A percentile compares a stretch with the other conserved stretches of the same genome.
These are phyloP conservation scores for Chrysoporthe deuterocubensis DNA, from an alignment of 2,329 filamentous ascomycete species.

Conservation along the genomic window DNA sequence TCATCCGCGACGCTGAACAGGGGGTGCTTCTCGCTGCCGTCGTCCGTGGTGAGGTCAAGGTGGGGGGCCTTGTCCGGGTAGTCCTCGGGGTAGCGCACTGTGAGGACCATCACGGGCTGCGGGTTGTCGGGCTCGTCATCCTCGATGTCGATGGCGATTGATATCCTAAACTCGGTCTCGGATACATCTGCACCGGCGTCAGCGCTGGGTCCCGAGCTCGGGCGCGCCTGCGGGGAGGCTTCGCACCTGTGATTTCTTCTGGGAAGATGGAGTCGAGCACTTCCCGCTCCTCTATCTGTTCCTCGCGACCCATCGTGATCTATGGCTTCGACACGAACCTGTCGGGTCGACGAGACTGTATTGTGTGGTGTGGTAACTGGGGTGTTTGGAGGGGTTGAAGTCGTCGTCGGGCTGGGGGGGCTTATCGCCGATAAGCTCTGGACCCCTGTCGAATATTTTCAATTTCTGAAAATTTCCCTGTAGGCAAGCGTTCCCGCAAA, in stretches of 20 bases:
- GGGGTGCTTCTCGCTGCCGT: conserved; percentile 69
- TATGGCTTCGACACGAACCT: conserved; percentile 5
- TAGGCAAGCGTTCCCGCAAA: background rate
- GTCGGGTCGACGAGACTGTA: background rate
- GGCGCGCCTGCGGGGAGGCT: background rate
- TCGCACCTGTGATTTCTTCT: conserved; percentile 87
- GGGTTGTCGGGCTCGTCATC: conserved; percentile 58
- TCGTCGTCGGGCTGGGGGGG: background rate
- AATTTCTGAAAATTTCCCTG: conserved; percentile 24
- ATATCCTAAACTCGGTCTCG: conserved; percentile 85
- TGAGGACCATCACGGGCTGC: conserved; percentile 75
- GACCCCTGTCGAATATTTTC: conserved; percentile 21
- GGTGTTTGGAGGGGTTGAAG: background rate
- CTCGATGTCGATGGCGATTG: conserved; percentile 80
- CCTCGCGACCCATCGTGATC: conserved; percentile 70
- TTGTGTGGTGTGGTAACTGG: background rate
- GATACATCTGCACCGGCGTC: conserved; percentile 72
- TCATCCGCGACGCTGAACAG: conserved; percentile 82
- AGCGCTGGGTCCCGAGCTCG: conserved; percentile 7
- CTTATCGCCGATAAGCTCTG: conserved; percentile 22
- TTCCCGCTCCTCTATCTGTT: conserved; percentile 94
- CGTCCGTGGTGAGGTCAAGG: conserved; percentile 77
- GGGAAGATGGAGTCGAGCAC: conserved; percentile 98
- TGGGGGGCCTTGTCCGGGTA: conserved; percentile 88
- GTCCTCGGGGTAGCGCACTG: conserved; percentile 84